Percentiles rank a stretch among this genome's conserved stretches.
Conservation (phyloP, 129 eudicot genomes). For the Pittosporum tobira region DNA sequence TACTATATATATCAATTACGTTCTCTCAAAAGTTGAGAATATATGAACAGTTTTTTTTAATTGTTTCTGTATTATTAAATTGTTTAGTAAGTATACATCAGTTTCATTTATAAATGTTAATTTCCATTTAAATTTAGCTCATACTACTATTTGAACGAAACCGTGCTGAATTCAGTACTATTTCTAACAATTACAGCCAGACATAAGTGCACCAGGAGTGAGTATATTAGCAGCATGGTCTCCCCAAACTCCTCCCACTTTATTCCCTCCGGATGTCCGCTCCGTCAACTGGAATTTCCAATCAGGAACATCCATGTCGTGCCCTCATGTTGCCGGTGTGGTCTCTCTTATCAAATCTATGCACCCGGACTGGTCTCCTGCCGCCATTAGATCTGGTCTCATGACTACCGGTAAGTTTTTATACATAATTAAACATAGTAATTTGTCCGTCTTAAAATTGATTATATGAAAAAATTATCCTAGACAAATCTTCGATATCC, state of each 20-base stretch:
- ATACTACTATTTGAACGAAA: too few relatives aligned
- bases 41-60: too few relatives aligned
- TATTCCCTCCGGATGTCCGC: slow-evolving; percentile 19
- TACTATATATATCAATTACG: not conserved
- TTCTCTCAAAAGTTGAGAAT: too few relatives aligned
- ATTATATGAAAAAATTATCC: too few relatives aligned
- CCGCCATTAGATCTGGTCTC: slow-evolving; percentile 64
- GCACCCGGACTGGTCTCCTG: slow-evolving; percentile 71
- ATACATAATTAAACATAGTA: not conserved
- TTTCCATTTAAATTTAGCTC: too few relatives aligned
- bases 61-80: too few relatives aligned
- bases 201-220: slow-evolving; percentile 66
- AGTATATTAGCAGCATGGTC: slow-evolving; percentile 80
- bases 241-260: slow-evolving; percentile 45
- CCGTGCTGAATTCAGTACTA: too few relatives aligned
- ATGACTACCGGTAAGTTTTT: slow-evolving; percentile 53
- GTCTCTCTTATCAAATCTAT: slow-evolving; percentile 61
- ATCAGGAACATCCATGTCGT: slow-evolving; percentile 81
- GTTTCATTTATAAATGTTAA: too few relatives aligned
- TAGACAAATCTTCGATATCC: too few relatives aligned
- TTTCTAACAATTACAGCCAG: slow-evolving; percentile 48
- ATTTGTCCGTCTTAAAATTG: too few relatives aligned
- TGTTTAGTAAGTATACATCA: too few relatives aligned
- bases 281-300: slow-evolving; percentile 45
- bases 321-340: slow-evolving; percentile 74